These are phyloP conservation scores for Tephrocybe rancida DNA, from an alignment of 768 basidiomycete species.

Conservation along the genomic window DNA sequence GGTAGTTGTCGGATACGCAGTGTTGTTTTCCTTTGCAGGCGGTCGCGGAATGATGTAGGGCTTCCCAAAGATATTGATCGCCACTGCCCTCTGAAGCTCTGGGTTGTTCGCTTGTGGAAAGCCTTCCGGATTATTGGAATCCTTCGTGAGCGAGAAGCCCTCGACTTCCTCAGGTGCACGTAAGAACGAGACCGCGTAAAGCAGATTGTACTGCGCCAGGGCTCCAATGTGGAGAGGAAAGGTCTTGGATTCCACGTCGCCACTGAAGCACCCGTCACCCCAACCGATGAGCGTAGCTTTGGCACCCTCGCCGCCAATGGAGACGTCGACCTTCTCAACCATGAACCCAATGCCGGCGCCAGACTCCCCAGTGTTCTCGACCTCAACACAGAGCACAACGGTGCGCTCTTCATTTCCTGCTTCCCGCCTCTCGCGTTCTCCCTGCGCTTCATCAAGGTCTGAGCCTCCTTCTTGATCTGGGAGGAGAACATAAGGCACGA, in stretches of 20 bases:
- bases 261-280: slow-evolving; percentile 58
- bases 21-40: slow-evolving; percentile 19
- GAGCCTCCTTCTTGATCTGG: slow-evolving; percentile 39
- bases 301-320: slow-evolving; percentile 69
- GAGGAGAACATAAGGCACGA: slow-evolving; percentile 82
- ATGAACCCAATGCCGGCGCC: slow-evolving; percentile 65
- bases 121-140: slow-evolving; percentile 22
- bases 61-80: slow-evolving; percentile 77
- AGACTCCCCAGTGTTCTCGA: slow-evolving; percentile 80
- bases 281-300: slow-evolving; percentile 51
- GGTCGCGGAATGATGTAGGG: slow-evolving; percentile 49
- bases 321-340: slow-evolving; percentile 76
- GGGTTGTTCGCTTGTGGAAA: slow-evolving; percentile 24
- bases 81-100: slow-evolving; percentile 74
- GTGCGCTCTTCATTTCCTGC: slow-evolving; percentile 81
- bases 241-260: slow-evolving; percentile 38
- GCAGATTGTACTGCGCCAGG: slow-evolving; percentile 83
- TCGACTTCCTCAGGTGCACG: slow-evolving; percentile 62
- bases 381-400: slow-evolving; percentile 87
- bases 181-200: slow-evolving; percentile 88
- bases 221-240: slow-evolving; percentile 78
- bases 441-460: slow-evolving; percentile 41
- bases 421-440: slow-evolving; percentile 59
- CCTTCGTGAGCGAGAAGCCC: slow-evolving; percentile 35
- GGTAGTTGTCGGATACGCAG: slow-evolving; percentile 63